Base-by-base conservation (phyloP, 164 flowering plant genomes). In the Dillenia turbinata region DNA sequence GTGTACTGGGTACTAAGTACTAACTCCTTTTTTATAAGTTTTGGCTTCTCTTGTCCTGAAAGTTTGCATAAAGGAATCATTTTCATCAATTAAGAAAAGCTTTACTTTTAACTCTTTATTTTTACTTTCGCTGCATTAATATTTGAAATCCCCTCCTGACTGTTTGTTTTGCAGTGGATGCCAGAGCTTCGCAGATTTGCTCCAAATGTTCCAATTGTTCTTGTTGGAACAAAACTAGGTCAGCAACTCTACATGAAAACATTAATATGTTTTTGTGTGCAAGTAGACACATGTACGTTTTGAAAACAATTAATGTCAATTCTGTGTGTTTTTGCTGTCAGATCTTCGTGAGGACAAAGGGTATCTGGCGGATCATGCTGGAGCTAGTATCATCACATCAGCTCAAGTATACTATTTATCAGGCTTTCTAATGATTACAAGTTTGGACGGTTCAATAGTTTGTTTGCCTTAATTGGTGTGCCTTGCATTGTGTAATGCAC, bases 221-320 rank as follows among this genome's bases (percentile, higher is more conserved):
- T 93, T 60, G 98, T 93, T 74, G 98, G 98, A 61, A 93, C 98
- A 46, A 93, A 93, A 64, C 57, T 93, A 75, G 98, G 98, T 93
- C 73, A 26, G 80, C 19, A 22, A 24, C 47, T 26, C 8, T 24
- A 53, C 40, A 26, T 8, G 16, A 9, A 9, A 7, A 33, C 40
- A 33, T 33, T 33, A 33, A 33, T 33, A 33, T 6, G 7, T 4
- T 6, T 33, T 33, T 33, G 40, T 33, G 40, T 33, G 40, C 40
- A 33, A 4, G 40, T 33, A 33, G 40, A 33, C 40, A 6, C 40
- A 5, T 5, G 40, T 26, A 5, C 40, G 5, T 33, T 33, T 33
- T 33, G 40, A 61, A 8, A 17, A 59, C 4, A 26, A 45, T 63
- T 46, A 17, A 9, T 45, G n/a, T 47, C n/a, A 12, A 12, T 55